Conservation (phyloP, 805 yeast species). For the Kluyveromyces lactis region DNA sequence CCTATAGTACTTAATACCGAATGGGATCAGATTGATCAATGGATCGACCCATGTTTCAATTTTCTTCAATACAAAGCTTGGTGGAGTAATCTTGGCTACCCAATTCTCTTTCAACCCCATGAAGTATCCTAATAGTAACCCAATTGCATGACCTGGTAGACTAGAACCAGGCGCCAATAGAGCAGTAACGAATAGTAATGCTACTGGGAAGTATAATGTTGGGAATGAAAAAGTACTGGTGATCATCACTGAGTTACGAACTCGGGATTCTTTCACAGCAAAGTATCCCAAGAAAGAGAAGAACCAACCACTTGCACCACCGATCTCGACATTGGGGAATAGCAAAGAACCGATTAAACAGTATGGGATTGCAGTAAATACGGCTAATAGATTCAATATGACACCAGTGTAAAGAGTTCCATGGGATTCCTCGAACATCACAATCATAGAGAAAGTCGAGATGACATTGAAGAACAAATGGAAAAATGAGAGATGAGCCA, state of each 20-base stretch:
- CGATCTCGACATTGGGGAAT: slow-evolving; percentile 44
- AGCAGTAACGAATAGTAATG: slow-evolving; percentile 40
- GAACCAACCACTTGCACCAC: slow-evolving; percentile 70
- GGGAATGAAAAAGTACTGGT: slow-evolving; percentile 42
- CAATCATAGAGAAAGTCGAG: slow-evolving; percentile 50
- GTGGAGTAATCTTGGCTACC: slow-evolving; percentile 53
- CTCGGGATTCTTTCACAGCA: slow-evolving; percentile 39
- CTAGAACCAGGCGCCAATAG: slow-evolving; percentile 58
- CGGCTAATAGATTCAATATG: slow-evolving; percentile 63
- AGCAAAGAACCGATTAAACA: slow-evolving; percentile 38
- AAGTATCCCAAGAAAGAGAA: slow-evolving; percentile 58
- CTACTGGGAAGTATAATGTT: slow-evolving; percentile 50
- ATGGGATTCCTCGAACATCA: slow-evolving; percentile 57
- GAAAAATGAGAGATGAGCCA: slow-evolving; percentile 53
- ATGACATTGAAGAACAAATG: slow-evolving; percentile 56
- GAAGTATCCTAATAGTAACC: slow-evolving; percentile 56
- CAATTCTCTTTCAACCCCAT: slow-evolving; percentile 43
- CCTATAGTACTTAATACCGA: slow-evolving; percentile 44
- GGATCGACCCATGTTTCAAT: slow-evolving; percentile 50
- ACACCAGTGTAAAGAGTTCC: slow-evolving; percentile 86
- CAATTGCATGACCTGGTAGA: slow-evolving; percentile 67
- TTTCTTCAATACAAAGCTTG: slow-evolving; percentile 50
- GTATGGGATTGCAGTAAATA: slow-evolving; percentile 57
- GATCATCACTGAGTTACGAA: slow-evolving; percentile 34
- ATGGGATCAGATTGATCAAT: slow-evolving; percentile 46